These are phyloP conservation scores for Cercospora sesami DNA, from an alignment of 2,329 filamentous ascomycete genomes.

Conservation along the genomic window DNA sequence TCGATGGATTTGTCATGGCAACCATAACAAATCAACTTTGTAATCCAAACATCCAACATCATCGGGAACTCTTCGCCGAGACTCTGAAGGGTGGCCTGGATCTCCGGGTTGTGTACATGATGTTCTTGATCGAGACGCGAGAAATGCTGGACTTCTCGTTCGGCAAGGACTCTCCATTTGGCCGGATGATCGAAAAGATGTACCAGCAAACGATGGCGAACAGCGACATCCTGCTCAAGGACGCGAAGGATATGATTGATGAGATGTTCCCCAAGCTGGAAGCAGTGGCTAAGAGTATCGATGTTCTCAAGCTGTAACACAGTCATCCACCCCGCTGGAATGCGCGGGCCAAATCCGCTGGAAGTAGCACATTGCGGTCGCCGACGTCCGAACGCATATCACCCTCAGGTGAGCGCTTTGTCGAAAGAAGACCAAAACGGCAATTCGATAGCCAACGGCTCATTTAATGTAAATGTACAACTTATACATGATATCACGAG, in stretches of 20 bases:
- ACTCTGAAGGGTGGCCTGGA: conserved; percentile 42
- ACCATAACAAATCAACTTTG: conserved; percentile 29
- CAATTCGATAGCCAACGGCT: not conserved
- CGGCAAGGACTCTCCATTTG: conserved; percentile 40
- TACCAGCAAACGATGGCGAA: conserved; percentile 30
- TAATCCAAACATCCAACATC: conserved; percentile 24
- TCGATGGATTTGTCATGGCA: conserved; percentile 45
- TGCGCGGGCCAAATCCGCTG: not conserved
- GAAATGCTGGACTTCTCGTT: conserved; percentile 46
- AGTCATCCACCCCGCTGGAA: not conserved
- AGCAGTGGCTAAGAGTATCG: conserved; percentile 31
- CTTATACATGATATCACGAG: not conserved
- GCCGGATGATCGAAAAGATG: conserved; percentile 31
- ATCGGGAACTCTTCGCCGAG: conserved; percentile 32
- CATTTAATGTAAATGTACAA: conserved; percentile 10
- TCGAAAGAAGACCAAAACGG: not conserved
- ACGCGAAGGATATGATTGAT: conserved; percentile 25
- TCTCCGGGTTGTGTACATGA: conserved; percentile 46
- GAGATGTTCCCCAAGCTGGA: conserved; percentile 57
- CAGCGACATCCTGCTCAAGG: conserved; percentile 25
- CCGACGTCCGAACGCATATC: not conserved
- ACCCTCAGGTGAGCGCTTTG: not conserved
- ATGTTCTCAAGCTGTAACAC: conserved; percentile 40
- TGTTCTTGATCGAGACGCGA: conserved; percentile 45
- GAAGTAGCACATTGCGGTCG: not conserved